phyloP scores from a whole-genome alignment of 306 rosid genomes.

The Vigna trinervia region DNA sequence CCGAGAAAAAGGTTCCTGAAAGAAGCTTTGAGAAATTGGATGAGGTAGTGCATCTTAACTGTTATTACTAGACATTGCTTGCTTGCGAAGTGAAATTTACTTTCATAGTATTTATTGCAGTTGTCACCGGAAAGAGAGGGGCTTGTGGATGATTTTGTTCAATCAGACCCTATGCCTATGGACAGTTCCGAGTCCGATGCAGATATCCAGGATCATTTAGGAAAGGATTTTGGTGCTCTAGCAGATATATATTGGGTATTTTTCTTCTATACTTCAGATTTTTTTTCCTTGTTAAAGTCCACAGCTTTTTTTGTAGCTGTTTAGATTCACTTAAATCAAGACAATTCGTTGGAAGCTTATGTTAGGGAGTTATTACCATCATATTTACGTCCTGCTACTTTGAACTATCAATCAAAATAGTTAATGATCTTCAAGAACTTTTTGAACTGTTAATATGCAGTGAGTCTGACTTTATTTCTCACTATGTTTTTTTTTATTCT shows the following conservation, averaged over 20 bases:
- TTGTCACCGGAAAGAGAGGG: constrained; percentile 57
- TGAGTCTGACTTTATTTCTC: constrained; percentile 22
- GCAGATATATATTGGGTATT: constrained; percentile 86
- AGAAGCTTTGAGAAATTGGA: constrained; percentile 53
- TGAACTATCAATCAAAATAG: constrained; percentile 33
- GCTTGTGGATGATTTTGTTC: constrained; percentile 59
- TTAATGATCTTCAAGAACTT: background rate
- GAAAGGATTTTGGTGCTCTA: constrained; percentile 62
- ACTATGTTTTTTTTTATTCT: constrained; percentile 27
- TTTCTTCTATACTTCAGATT: constrained; percentile 35
- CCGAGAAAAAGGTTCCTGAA: constrained; percentile 53
- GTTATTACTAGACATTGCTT: constrained; percentile 34
- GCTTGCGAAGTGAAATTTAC: constrained; percentile 46
- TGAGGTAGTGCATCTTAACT: constrained; percentile 60
- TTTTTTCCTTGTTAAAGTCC: background rate
- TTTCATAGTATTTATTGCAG: constrained; percentile 50
- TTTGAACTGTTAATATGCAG: constrained; percentile 13
- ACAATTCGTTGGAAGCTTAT: constrained; percentile 32
- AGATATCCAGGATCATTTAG: constrained; percentile 56
- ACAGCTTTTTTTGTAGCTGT: constrained; percentile 24
- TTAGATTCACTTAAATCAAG: constrained; percentile 28
- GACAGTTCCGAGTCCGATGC: constrained; percentile 63
- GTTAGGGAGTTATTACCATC: constrained; percentile 6
- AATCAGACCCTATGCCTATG: constrained; percentile 52
- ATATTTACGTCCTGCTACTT: constrained; percentile 26